Conservation (phyloP, 352 stramenopile species). For the Phytophthora tentaculata region DNA sequence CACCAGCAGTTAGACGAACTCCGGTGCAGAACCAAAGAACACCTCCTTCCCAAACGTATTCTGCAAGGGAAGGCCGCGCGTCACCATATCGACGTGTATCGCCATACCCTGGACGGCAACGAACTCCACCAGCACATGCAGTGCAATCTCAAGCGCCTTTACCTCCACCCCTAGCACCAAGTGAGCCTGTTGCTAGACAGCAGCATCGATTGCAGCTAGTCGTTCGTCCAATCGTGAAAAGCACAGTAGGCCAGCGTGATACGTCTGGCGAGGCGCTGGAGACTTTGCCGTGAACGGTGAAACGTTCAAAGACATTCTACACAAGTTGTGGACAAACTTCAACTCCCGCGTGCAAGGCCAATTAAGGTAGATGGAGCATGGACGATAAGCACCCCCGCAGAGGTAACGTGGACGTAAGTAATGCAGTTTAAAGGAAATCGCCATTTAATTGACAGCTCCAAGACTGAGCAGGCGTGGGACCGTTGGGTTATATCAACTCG, state of each 20-base stretch:
- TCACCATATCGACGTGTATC: not conserved
- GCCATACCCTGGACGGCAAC: not conserved
- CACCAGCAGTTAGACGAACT: not conserved
- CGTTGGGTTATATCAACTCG: conserved; percentile 2
- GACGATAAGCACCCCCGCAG: not conserved
- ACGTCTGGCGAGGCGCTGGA: not conserved
- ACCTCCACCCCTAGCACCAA: not conserved
- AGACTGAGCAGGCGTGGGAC: conserved; percentile 7
- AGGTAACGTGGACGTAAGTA: not conserved
- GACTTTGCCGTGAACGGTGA: conserved; percentile 10
- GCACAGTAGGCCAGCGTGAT: not conserved
- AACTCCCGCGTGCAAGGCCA: too few relatives aligned
- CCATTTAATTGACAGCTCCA: not conserved
- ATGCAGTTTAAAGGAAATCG: conserved; percentile 15
- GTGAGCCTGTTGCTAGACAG: not conserved
- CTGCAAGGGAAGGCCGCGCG: not conserved
- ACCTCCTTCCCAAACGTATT: not conserved
- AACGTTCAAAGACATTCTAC: conserved; percentile 10
- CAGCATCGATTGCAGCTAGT: not conserved
- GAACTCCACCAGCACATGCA: not conserved
- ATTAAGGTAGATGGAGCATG: conserved; percentile 4
- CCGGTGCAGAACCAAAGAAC: too few relatives aligned
- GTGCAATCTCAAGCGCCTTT: not conserved
- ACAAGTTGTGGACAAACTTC: conserved; percentile 9
- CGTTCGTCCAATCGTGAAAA: not conserved